Base-by-base conservation (phyloP, 129 eudicot species). In the Flaveria brownii region DNA sequence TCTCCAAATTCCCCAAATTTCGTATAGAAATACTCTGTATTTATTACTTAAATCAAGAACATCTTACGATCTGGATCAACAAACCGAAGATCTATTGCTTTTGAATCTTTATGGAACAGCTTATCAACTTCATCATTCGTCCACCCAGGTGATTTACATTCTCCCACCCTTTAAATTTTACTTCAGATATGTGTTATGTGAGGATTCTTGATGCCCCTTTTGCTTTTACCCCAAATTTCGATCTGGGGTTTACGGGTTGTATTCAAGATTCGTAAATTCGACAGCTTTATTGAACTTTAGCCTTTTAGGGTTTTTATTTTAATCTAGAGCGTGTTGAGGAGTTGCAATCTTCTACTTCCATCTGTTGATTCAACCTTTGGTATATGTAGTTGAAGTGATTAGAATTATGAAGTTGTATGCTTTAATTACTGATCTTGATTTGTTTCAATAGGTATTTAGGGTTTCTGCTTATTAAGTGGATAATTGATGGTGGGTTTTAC, bases 71-170 rank as follows among this genome's bases (percentile, higher is more conserved):
- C 78, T 72, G 28, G 57, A 41, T 33, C 16, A 49, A 26, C 15
- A 60, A 60, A 50, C 14, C 70, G 73, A 84, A 64, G 87, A 85
- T 90, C 90, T 81, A 59, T 60, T 20, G 76, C 60, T 50, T 65
- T 45, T 75, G 63, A 85, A 80, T 86, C 85, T 79, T 28, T 11
- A 92, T 92, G 97, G 97, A 92, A 72, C 97, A 92, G 90, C 92
- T 92, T 60, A 81, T 92, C 68, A 89, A 87, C 96, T 92, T 92
- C 85, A 89, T 92, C 68, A 92, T 92, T 76, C 84, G 97, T n/a
- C 97, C 97, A 17, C 97, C 97, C 68, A 92, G 97, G 97, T 92
- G 28, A 75, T 28, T 69, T 57, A 9, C 20, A 12, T 55, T 22
- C 36, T 33, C 16, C 36, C 25, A 41, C 18, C 43, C 36, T 50